Conservation (phyloP, 2,329 filamentous ascomycete species). For the Trichoderma polysporum region DNA sequence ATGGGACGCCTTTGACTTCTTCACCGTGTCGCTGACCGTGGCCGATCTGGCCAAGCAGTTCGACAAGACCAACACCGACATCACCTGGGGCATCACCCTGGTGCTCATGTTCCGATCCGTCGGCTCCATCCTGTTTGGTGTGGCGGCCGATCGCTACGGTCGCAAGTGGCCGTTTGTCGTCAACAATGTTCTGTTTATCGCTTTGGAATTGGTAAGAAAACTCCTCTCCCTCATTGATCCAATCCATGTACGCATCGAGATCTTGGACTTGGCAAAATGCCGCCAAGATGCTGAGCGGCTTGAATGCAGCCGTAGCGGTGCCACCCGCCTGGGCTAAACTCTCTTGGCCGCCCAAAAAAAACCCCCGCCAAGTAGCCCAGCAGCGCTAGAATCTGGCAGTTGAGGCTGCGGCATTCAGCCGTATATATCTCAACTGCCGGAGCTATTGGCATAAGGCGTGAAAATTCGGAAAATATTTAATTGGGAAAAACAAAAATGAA, state of each 20-base stretch:
- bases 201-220: conserved; percentile 65
- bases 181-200: conserved; percentile 71
- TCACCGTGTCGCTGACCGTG: conserved; percentile 61
- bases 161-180: conserved; percentile 72
- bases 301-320: neutral
- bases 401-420: neutral
- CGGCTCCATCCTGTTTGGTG: conserved; percentile 54
- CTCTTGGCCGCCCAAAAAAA: neutral
- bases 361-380: neutral
- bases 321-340: conserved; percentile 23
- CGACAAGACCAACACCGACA: conserved; percentile 53
- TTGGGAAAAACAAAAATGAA: neutral
- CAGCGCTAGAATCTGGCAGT: neutral
- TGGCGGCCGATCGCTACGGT: conserved; percentile 56
- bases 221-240: too few species aligned
- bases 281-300: neutral
- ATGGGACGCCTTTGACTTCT: conserved; percentile 67
- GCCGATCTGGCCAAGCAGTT: conserved; percentile 54
- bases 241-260: too few species aligned
- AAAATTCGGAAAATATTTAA: neutral
- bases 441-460: neutral
- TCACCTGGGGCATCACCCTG: conserved; percentile 64
- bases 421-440: conserved; percentile 1
- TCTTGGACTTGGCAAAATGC: neutral
- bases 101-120: conserved; percentile 61